A percentile compares a stretch with the other conserved stretches of the same genome.
Evolutionary conservation across 73 alveolate genomes (phyloP).

Genomic region (Paramecium caudatum): DNA sequence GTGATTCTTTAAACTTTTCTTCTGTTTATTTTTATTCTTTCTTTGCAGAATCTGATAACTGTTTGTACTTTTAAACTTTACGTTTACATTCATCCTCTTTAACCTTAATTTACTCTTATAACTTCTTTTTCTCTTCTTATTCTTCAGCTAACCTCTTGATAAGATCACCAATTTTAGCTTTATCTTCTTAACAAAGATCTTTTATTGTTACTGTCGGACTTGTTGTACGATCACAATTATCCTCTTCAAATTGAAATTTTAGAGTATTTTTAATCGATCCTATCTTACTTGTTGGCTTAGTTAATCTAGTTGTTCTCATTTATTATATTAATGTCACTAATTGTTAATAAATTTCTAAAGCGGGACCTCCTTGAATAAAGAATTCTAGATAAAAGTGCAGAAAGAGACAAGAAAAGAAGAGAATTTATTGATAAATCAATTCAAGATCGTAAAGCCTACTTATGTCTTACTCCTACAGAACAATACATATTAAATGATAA

Average conservation of each 20-base stretch:
- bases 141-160: constrained; percentile 94
- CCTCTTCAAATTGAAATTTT: constrained; percentile 56
- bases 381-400: background rate
- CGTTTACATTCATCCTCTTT: constrained; percentile 86
- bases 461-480: constrained; percentile 34
- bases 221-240: constrained; percentile 34
- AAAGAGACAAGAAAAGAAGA: background rate
- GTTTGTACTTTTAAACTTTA: constrained; percentile 76
- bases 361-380: background rate
- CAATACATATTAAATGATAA: constrained; percentile 31
- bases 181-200: constrained; percentile 97
- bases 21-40: constrained; percentile 78
- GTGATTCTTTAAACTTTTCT: constrained; percentile 77
- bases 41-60: constrained; percentile 76
- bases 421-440: background rate
- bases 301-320: constrained; percentile 61
- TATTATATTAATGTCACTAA: background rate
- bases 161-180: constrained; percentile 96
- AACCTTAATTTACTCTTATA: constrained; percentile 80
- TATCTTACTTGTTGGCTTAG: background rate
- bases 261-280: constrained; percentile 17
- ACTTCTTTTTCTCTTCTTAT: constrained; percentile 88
- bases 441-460: background rate
- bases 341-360: constrained; percentile 36
- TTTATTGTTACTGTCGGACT: constrained; percentile 81